Percentiles rank a stretch among this genome's conserved stretches.
Conservation (phyloP, 1,284 basidiomycete genomes). For the Malassezia equina region DNA sequence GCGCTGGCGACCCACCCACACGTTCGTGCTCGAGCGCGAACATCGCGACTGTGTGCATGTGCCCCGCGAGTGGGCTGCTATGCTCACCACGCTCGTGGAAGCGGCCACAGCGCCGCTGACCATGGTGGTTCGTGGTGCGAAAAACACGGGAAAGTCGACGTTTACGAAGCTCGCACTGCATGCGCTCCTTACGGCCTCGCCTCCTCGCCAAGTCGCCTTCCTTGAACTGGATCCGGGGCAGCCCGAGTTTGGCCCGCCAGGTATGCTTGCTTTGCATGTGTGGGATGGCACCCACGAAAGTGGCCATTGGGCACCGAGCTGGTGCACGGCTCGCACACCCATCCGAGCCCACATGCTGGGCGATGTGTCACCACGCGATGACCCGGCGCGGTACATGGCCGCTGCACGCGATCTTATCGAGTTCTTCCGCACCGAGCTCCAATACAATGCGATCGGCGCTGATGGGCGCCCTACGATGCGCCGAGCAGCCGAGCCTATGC, state of each 20-base stretch:
- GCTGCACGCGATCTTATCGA: conserved; percentile 62
- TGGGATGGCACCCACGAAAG: conserved; percentile 45
- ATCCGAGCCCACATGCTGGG: conserved; percentile 74
- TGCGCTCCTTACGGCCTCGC: conserved; percentile 53
- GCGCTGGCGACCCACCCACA: neutral
- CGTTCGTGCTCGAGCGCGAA: neutral
- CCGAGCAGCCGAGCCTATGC: conserved; percentile 45
- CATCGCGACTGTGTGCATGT: neutral
- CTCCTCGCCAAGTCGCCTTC: conserved; percentile 62
- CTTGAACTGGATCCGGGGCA: conserved; percentile 89
- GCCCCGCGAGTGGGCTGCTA: conserved; percentile 7
- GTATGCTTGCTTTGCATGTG: conserved; percentile 70
- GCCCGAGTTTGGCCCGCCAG: conserved; percentile 80
- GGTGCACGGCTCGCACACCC: conserved; percentile 55
- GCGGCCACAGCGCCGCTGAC: conserved; percentile 25
- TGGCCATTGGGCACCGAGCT: conserved; percentile 26
- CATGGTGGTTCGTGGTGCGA: conserved; percentile 67
- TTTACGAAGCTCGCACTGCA: conserved; percentile 70
- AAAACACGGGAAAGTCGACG: conserved; percentile 80
- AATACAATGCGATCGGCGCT: neutral
- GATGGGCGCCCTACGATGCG: neutral
- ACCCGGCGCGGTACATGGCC: conserved; percentile 68
- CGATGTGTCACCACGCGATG: conserved; percentile 63
- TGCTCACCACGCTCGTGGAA: neutral
- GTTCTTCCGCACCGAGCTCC: conserved; percentile 50